Conservation (phyloP, 2,329 filamentous ascomycete species). For the Aspergillus sp. region DNA sequence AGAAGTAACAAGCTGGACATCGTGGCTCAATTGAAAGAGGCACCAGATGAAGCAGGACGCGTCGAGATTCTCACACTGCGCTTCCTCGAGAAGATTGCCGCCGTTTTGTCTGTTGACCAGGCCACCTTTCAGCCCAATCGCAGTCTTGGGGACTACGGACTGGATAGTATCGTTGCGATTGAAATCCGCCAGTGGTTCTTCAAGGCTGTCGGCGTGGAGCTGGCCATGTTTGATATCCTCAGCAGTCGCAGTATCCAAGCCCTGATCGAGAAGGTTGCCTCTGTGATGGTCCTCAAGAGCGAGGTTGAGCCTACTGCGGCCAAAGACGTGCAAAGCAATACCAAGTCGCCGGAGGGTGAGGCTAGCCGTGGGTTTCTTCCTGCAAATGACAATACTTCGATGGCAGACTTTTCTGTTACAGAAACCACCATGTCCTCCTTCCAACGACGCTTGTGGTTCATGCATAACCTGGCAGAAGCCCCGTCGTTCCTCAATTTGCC, state of each 20-base stretch:
- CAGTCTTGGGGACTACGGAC: background rate
- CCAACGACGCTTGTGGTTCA: background rate
- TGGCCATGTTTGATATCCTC: background rate
- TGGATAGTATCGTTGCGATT: background rate
- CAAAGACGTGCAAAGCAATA: background rate
- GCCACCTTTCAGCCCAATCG: background rate
- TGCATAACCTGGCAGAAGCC: background rate
- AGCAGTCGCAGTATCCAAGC: background rate
- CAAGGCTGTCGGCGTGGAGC: background rate
- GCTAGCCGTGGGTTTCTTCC: no score
- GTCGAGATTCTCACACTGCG: background rate
- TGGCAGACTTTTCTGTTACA: no score
- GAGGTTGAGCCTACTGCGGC: no score
- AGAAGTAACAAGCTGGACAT: no score
- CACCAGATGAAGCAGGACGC: no score
- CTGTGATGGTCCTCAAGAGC: background rate
- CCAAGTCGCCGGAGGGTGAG: rapidly evolving
- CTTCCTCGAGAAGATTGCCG: background rate
- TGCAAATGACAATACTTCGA: no score
- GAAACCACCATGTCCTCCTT: background rate
- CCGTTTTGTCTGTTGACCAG: background rate
- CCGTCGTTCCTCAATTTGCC: no score
- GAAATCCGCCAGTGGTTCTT: background rate
- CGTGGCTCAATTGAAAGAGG: no score
- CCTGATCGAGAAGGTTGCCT: background rate